Percentiles rank a stretch among this genome's conserved stretches.
These are phyloP conservation scores for Botrytis galanthina DNA, from an alignment of 2,329 filamentous ascomycete species.

Conservation along the genomic window DNA sequence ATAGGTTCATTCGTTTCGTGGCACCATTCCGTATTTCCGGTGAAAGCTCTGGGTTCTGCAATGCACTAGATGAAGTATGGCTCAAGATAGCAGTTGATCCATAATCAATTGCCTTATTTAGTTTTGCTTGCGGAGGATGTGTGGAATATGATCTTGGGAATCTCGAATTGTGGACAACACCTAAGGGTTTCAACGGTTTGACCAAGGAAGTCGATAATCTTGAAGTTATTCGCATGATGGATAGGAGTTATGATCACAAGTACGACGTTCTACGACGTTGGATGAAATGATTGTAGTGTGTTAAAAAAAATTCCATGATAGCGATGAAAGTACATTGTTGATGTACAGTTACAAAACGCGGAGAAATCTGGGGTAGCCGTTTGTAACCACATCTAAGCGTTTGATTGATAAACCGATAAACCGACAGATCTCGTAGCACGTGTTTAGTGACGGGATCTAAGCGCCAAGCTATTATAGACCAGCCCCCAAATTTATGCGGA, in stretches of 20 bases:
- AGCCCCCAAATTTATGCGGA: slow-evolving; percentile 6
- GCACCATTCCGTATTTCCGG: slow-evolving; percentile 61
- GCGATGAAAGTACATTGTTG: not conserved
- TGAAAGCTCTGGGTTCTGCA: slow-evolving; percentile 70
- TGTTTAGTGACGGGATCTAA: not conserved
- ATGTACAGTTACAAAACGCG: slow-evolving; percentile 10
- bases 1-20: slow-evolving; percentile 88
- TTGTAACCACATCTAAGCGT: slow-evolving; percentile 13
- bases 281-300: not conserved
- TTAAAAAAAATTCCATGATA: not conserved
- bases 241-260: not conserved
- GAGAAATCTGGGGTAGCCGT: slow-evolving; percentile 11
- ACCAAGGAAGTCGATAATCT: not conserved
- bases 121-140: slow-evolving; percentile 54
- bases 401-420: not conserved
- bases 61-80: slow-evolving; percentile 71
- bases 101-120: slow-evolving; percentile 90
- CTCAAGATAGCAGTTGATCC: slow-evolving; percentile 75
- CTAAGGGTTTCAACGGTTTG: not conserved
- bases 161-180: not conserved
- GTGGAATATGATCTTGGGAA: slow-evolving; percentile 33
- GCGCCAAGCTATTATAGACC: slow-evolving; percentile 8
- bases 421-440: not conserved
- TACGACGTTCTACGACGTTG: slow-evolving; percentile 17
- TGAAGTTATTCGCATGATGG: slow-evolving; percentile 14